phyloP scores from a whole-genome alignment of 768 basidiomycete genomes.

The Baorangia bicolor region DNA sequence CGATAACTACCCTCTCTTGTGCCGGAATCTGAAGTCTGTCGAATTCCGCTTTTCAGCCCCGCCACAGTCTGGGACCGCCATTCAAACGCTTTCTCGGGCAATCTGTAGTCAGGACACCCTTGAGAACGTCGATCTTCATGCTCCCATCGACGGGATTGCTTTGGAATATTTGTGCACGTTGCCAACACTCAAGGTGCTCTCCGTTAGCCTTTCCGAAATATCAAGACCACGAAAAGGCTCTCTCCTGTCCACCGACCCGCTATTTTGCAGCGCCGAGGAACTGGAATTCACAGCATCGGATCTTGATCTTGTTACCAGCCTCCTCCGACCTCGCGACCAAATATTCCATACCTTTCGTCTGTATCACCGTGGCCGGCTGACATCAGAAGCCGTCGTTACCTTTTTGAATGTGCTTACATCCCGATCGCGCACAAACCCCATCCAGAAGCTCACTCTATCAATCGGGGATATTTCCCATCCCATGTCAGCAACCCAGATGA shows the following conservation, averaged over 20 bases:
- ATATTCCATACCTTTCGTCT: constrained; percentile 9
- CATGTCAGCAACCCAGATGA: not conserved
- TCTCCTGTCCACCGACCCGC: not conserved
- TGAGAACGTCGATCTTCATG: not conserved
- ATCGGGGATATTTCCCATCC: not conserved
- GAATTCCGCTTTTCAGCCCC: not conserved
- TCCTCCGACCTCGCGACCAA: constrained; percentile 8
- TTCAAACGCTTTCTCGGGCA: constrained; percentile 4
- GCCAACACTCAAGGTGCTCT: constrained; percentile 8
- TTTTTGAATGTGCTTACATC: constrained; percentile 6
- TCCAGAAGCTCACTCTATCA: not conserved
- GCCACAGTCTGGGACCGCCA: not conserved
- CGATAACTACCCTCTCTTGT: constrained; percentile 2
- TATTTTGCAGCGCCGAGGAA: not conserved
- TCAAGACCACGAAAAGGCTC: not conserved
- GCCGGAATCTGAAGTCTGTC: constrained; percentile 3
- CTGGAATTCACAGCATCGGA: constrained; percentile 1
- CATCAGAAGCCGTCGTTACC: not conserved
- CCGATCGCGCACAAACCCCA: not conserved
- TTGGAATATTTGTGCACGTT: constrained; percentile 3
- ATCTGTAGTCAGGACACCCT: not conserved
- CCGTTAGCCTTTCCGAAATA: not conserved
- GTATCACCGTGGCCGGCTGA: not conserved
- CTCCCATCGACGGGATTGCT: not conserved
- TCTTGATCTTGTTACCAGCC: constrained; percentile 3